These are phyloP conservation scores for Pleurotus tuoliensis DNA, from an alignment of 768 basidiomycete genomes.

Conservation along the genomic window DNA sequence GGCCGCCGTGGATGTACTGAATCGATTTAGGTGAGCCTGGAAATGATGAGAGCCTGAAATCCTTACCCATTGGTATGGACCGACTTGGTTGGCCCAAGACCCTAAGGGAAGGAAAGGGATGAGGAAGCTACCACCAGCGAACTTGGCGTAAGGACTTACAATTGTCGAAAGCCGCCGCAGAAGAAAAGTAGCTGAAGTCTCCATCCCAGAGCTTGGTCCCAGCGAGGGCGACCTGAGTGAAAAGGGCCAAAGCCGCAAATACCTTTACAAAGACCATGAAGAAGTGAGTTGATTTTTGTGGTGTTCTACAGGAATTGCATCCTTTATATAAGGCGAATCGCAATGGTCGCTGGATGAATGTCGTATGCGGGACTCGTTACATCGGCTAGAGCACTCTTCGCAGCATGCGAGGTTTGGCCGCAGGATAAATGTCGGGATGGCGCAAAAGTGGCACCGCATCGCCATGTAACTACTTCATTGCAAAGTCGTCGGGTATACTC, in stretches of 20 bases:
- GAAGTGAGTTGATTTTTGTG: slow-evolving; percentile 15
- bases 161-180: slow-evolving; percentile 45
- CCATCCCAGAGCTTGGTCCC: slow-evolving; percentile 55
- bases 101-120: slow-evolving; percentile 26
- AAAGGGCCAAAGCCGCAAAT: slow-evolving; percentile 29
- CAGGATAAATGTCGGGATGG: slow-evolving; percentile 34
- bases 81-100: slow-evolving; percentile 54
- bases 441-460: slow-evolving; percentile 20
- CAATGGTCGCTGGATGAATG: neutral
- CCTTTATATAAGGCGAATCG: slow-evolving; percentile 10
- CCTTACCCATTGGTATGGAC: slow-evolving; percentile 53
- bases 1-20: slow-evolving; percentile 53
- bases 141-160: slow-evolving; percentile 28
- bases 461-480: slow-evolving; percentile 8
- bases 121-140: neutral
- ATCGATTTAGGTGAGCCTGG: neutral
- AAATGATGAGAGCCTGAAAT: neutral
- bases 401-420: slow-evolving; percentile 21
- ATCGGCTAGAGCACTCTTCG: slow-evolving; percentile 17
- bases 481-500: slow-evolving; percentile 15
- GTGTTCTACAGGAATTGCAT: neutral
- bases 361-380: slow-evolving; percentile 21
- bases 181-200: slow-evolving; percentile 45
- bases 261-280: slow-evolving; percentile 23
- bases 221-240: slow-evolving; percentile 32